Base-by-base conservation (phyloP, 495 filamentous ascomycete species). In the Penicillium desertorum region DNA sequence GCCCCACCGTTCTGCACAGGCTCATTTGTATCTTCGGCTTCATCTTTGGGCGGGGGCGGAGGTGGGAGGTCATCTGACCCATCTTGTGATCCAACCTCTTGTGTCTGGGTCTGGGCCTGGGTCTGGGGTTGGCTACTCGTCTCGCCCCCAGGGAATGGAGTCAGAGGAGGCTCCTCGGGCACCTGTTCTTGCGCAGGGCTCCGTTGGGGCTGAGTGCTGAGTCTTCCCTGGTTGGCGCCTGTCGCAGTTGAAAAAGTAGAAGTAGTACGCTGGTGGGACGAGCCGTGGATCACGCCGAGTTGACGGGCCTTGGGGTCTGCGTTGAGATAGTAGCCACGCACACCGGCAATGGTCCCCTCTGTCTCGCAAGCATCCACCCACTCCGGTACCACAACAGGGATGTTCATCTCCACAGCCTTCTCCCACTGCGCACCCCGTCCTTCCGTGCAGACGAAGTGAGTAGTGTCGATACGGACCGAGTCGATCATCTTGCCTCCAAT, bases 371-470 rank as follows among this genome's bases (percentile, higher is more conserved):
- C 92, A 56, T 93, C 86, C 20, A 99, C 82, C 94, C 94, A 99
- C 71, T 98, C 95, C 19, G 95, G 95, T 58, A 92, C 81, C n/a
- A 99, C 95, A 11, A 98, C 90, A 7, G 94, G 94, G 45, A 99
- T 95, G 74, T 98, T 99, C 86, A 94, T 94, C 76, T 97, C 93
- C 39, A 91, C 86, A 14, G 95, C 94, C 71, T 90, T 92, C 74
- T 98, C 95, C 95, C 95, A 99, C 22, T 84, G 79, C 45, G 87
- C 80, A 9, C 94, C 94, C 17, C 92, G 78, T 2, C 93, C 93
- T 68, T 99, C 95, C n/a, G 89, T 93, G 61, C 93, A 97, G 48
- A 99, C 92, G 70, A 98, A 99, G 72, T 99, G 94, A 16, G 94
- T 99, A 4, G 94, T 99, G 65, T 99, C 94, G 58, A 99, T 98